Evolutionary conservation across 768 basidiomycete species (phyloP), one percentile per base, ranked within the genome.

Genomic region (Mycena kentingensis): DNA sequence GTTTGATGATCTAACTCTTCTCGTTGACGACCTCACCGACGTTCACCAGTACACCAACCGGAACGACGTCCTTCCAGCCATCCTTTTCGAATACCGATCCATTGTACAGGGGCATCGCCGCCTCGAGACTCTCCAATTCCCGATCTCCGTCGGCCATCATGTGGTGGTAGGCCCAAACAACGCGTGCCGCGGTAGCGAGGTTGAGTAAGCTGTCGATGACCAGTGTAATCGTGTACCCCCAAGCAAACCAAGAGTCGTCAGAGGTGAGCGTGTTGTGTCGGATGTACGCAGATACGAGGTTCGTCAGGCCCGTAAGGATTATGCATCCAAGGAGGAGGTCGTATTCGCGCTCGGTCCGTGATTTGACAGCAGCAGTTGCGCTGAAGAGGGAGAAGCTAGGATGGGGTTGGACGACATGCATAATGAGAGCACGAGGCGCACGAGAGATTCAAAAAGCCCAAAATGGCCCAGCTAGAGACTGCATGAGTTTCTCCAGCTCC

Each of bases 321-420:
- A 55, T 45, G 15, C 49, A 55, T 16, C 26, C 31, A 32, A 55
- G 37, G 15, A 55, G n/a, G 41, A 27, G n/a, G 49, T 51, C 43
- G 25, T 41, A 39, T 25, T 51, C 19, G 16, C 11, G n/a, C 26
- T 21, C n/a, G 36, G 11, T 46, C 8, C 18, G 37, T 3, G 43
- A 34, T 29, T 51, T 39, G 15, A 22, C 18, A 5, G 27, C 18
- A 4, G 45, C 38, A 5, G 49, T 51, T 1, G 54, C 54, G 45
- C 43, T 19, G 32, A 39, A 28, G 19, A 55, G 10, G 11, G 54
- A 55, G 38, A 51, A 19, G 24, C 54, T 55, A 32, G 10, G 5
- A 10, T 2, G 11, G 18, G 6, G 5, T 25, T 11, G n/a, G 16
- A 31, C 13, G 46, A 35, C 39, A 2, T 3, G 3, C 2, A 37